Evolutionary conservation across 352 stramenopile species (phyloP).

Genomic region (Blastocystis hominis): DNA sequence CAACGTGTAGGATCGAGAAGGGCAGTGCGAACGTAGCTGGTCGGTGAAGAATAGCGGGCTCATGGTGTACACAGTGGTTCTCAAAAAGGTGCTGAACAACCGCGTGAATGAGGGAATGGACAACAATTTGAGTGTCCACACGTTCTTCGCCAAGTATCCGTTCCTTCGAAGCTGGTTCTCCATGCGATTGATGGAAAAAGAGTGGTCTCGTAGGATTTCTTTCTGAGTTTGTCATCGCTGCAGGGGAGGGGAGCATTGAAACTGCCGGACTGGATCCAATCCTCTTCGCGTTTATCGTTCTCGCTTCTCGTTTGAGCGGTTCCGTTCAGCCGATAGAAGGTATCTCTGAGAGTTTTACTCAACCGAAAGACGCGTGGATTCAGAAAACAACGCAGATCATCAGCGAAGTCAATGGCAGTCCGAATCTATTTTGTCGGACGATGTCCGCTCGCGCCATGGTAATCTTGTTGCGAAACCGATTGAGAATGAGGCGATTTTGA

Average conservation of each 20-base stretch:
- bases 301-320: constrained; percentile 16
- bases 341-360: background rate
- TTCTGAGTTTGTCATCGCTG: background rate
- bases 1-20: background rate
- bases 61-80: constrained; percentile 40
- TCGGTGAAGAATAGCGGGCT: constrained; percentile 39
- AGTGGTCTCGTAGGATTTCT: background rate
- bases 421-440: constrained; percentile 42
- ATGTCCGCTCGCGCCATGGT: constrained; percentile 22
- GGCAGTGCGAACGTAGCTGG: background rate
- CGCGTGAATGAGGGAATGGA: background rate
- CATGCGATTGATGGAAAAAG: background rate
- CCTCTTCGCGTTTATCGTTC: constrained; percentile 36
- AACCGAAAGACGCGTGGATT: background rate
- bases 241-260: background rate
- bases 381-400: background rate
- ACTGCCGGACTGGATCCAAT: constrained; percentile 24
- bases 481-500: background rate
- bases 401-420: background rate
- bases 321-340: background rate
- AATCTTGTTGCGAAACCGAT: background rate
- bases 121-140: background rate
- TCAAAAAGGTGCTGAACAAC: constrained; percentile 30
- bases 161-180: constrained; percentile 12
- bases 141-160: constrained; percentile 17